Evolutionary conservation across 2,329 filamentous ascomycete species (phyloP), one percentile per base, ranked within the genome.

Genomic region (Colletotrichum zoysiae): DNA sequence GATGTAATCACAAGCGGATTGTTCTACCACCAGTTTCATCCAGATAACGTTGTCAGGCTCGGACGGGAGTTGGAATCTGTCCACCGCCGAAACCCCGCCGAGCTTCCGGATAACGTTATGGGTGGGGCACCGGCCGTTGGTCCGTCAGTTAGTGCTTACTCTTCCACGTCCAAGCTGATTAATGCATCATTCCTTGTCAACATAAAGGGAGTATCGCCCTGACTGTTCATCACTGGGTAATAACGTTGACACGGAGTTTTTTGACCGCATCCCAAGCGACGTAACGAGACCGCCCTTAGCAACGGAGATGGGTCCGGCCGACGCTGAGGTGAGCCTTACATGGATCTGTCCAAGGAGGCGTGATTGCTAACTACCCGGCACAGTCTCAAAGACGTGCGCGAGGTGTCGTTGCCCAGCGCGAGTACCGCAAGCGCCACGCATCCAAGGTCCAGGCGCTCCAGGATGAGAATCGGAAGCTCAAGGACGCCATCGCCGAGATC

Each of bases 381-480:
- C 23, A 58, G 33, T 26, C 44, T n/a, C 57, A 42, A 33, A 70
- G 73, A 11, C 71, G 75, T 18, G 75, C 76, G 57, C 73, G 74
- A 11, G 74, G 75, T 3, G 72, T 75, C 14, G 61, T 75, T 23
- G 75, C 75, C 7, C 75, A 76, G 46, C 74, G 75, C 38, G 75
- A 73, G 20, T 76, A 76, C 16, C 75, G 75, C 30, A 75, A 75
- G 56, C 75, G 75, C 8, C 74, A 76, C 38, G 74, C 75, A 0
- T 69, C 73, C n/a, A 76, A 74, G 50, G 67, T 76, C 1, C 73
- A 75, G 48, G 62, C 42, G 3, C 67, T 76, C 0, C 69, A 76
- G 11, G 71, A 76, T 6, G 75, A 76, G 51, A 76, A 76, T 57
- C 65, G 57, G 23, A 62, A 40, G 5, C 66, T 76, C 12, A 71